A percentile compares a stretch with the other conserved stretches of the same genome.
Evolutionary conservation across 2,329 filamentous ascomycete species (phyloP).

Genomic region (Curvularia spicifera): DNA sequence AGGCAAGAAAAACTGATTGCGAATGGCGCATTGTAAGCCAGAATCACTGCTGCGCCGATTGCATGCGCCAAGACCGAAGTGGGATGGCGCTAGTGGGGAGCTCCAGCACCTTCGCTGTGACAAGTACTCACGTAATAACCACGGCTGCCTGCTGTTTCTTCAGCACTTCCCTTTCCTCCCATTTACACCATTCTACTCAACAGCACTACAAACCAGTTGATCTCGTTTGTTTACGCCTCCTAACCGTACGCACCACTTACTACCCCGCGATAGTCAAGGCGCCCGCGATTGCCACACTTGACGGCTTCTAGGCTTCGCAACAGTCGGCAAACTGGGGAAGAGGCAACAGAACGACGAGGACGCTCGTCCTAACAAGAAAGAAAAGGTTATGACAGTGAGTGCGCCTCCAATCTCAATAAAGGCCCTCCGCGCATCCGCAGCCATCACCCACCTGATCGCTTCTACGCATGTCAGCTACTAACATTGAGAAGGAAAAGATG

Average conservation of each 20-base stretch:
- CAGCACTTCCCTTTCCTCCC: constrained; percentile 1
- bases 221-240: constrained; percentile 7
- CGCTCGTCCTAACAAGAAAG: constrained; percentile 50
- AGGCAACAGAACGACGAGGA: constrained; percentile 49
- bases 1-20: not conserved
- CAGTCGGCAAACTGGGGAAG: constrained; percentile 53
- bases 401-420: not conserved
- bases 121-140: constrained; percentile 25
- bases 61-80: constrained; percentile 23
- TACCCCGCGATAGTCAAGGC: constrained; percentile 25
- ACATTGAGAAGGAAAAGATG: constrained; percentile 61
- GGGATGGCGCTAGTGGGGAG: constrained; percentile 24
- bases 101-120: constrained; percentile 32
- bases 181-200: constrained; percentile 8
- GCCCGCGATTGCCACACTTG: constrained; percentile 26
- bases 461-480: constrained; percentile 7
- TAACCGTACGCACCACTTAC: constrained; percentile 3
- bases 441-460: not conserved
- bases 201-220: constrained; percentile 12
- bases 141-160: constrained; percentile 22
- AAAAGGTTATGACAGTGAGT: constrained; percentile 53
- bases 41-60: constrained; percentile 10
- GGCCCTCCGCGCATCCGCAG: constrained; percentile 10
- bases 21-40: not conserved
- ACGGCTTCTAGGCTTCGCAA: constrained; percentile 33